phyloP scores from a whole-genome alignment of 306 rosid genomes.

The Medicago truncatula region MtrunA17r5.0-ANR NC_053048.1:16195001-16195500 shows the following conservation, averaged over 20 bases:
- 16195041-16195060: slow-evolving; percentile 2
- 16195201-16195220: slow-evolving; percentile 84
- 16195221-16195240: slow-evolving; percentile 93
- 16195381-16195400: slow-evolving; percentile 96
- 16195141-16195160: slow-evolving; percentile 18
- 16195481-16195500: too few relatives aligned
- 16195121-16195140: slow-evolving; percentile 23
- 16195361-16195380: slow-evolving; percentile 98
- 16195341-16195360: slow-evolving; percentile 91
- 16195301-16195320: slow-evolving; percentile 37
- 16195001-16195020: not conserved
- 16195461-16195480: too few relatives aligned
- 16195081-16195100: slow-evolving; percentile 7
- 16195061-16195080: slow-evolving; percentile 2
- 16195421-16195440: too few relatives aligned
- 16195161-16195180: slow-evolving; percentile 34
- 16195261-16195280: slow-evolving; percentile 7
- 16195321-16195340: slow-evolving; percentile 73
- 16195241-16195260: slow-evolving; percentile 86
- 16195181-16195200: slow-evolving; percentile 64
- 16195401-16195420: slow-evolving; percentile 42
- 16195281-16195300: slow-evolving; percentile 13
- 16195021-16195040: not conserved
- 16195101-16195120: slow-evolving; percentile 1
- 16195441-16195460: too few relatives aligned